phyloP scores from a whole-genome alignment of 805 yeast genomes.

The Priceomyces medius region DNA sequence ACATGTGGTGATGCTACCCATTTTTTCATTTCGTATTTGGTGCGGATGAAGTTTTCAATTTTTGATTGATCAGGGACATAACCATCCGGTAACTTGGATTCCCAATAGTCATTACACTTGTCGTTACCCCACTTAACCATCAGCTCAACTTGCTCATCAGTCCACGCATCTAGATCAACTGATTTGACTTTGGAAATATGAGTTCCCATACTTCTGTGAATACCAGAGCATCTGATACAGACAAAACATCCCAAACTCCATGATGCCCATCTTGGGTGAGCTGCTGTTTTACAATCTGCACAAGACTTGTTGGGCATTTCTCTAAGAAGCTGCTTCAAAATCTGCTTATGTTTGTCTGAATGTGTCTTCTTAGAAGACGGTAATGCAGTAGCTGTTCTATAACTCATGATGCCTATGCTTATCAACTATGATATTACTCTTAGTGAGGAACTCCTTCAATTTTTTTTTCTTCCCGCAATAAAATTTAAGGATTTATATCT shows the following conservation, averaged over 20 bases:
- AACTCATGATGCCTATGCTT: constrained; percentile 12
- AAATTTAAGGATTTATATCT: background rate
- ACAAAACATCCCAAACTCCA: constrained; percentile 93
- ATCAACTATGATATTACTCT: background rate
- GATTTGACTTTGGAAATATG: constrained; percentile 92
- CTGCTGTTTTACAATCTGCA: constrained; percentile 86
- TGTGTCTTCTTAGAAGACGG: constrained; percentile 46
- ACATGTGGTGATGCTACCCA: constrained; percentile 65
- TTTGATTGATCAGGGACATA: constrained; percentile 82
- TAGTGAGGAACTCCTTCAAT: background rate
- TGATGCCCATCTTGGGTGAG: constrained; percentile 97
- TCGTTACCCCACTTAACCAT: constrained; percentile 87
- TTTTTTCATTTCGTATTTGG: constrained; percentile 86
- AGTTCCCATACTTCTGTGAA: constrained; percentile 93
- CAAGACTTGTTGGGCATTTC: constrained; percentile 78
- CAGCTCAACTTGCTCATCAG: constrained; percentile 81
- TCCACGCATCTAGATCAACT: constrained; percentile 95
- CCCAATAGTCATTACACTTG: constrained; percentile 82
- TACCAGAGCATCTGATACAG: constrained; percentile 94
- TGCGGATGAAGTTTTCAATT: constrained; percentile 84
- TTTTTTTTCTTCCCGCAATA: too few species aligned
- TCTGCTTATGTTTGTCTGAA: constrained; percentile 61
- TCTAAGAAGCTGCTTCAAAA: constrained; percentile 69
- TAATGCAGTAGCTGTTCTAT: constrained; percentile 24
- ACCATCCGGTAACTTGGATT: constrained; percentile 64